These are phyloP conservation scores for Gloeostereum incarnatum DNA, from an alignment of 768 basidiomycete species.

Conservation along the genomic window DNA sequence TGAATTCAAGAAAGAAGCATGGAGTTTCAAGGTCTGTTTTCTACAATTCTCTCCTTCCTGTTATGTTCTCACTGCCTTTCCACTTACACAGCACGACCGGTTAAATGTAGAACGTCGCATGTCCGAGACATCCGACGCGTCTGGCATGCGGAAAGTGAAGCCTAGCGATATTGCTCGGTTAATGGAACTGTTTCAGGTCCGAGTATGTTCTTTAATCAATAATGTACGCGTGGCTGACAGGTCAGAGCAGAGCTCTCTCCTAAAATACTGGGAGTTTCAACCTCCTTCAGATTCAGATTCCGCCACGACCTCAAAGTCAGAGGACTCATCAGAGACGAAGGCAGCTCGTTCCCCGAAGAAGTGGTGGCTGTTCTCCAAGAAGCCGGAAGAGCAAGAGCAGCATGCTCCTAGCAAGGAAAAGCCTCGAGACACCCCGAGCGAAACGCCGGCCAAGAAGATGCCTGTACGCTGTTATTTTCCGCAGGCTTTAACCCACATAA, in stretches of 20 bases:
- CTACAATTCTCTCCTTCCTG: not conserved
- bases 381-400: constrained; percentile 19
- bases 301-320: too few species aligned
- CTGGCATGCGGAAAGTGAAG: constrained; percentile 41
- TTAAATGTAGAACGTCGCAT: constrained; percentile 58
- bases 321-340: constrained; percentile 14
- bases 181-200: constrained; percentile 78
- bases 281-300: constrained; percentile 25
- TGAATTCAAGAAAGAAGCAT: constrained; percentile 66
- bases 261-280: constrained; percentile 67
- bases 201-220: constrained; percentile 3
- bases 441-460: constrained; percentile 47
- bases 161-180: constrained; percentile 76
- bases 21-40: constrained; percentile 62
- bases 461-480: constrained; percentile 32
- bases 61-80: constrained; percentile 4
- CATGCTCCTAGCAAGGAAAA: constrained; percentile 22
- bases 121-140: constrained; percentile 31
- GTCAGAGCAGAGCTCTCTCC: constrained; percentile 44
- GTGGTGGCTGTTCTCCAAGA: constrained; percentile 14
- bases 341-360: constrained; percentile 18
- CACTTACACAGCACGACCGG: constrained; percentile 57
- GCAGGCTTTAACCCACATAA: not conserved
- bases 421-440: constrained; percentile 21
- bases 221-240: not conserved